These are phyloP conservation scores for Chaetomiaceae sp. DNA, from an alignment of 2,329 filamentous ascomycete genomes.

Conservation along the genomic window DNA sequence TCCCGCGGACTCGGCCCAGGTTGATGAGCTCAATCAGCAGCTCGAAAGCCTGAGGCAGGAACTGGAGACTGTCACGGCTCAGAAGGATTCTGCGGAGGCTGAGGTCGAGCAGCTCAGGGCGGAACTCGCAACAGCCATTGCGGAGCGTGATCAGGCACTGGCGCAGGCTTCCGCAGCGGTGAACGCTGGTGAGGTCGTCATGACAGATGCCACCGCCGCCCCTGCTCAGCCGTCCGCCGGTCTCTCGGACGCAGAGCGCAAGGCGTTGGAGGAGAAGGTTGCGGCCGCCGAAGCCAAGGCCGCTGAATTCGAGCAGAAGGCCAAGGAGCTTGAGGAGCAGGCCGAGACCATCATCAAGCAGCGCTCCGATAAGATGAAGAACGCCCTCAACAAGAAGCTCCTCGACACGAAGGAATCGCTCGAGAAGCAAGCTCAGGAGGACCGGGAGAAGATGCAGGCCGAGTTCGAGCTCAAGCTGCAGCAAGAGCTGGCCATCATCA, in stretches of 20 bases:
- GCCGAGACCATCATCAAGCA: constrained; percentile 58
- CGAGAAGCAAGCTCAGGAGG: constrained; percentile 46
- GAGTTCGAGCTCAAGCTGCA: constrained; percentile 49
- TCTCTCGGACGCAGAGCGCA: constrained; percentile 55
- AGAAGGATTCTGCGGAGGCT: constrained; percentile 65
- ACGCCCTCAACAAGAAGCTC: constrained; percentile 64
- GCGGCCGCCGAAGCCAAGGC: constrained; percentile 57
- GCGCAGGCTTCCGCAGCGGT: constrained; percentile 29
- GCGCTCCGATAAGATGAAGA: constrained; percentile 66
- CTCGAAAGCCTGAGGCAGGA: constrained; percentile 43
- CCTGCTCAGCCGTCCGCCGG: constrained; percentile 26
- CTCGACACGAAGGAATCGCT: constrained; percentile 56
- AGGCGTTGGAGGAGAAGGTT: constrained; percentile 59
- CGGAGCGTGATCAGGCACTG: constrained; percentile 61
- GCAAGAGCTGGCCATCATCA: constrained; percentile 60
- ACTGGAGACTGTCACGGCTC: constrained; percentile 59
- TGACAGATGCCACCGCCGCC: constrained; percentile 29
- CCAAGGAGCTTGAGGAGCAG: constrained; percentile 59
- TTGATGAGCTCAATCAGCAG: constrained; percentile 28
- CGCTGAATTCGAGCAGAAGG: constrained; percentile 60
- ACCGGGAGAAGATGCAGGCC: constrained; percentile 48
- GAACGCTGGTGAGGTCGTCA: constrained; percentile 29
- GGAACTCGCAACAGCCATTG: constrained; percentile 59
- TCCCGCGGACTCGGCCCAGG: constrained; percentile 40
- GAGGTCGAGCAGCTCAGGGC: constrained; percentile 51